These are phyloP conservation scores for Phlegmacium glaucopus DNA, from an alignment of 768 basidiomycete species.

Conservation along the genomic window DNA sequence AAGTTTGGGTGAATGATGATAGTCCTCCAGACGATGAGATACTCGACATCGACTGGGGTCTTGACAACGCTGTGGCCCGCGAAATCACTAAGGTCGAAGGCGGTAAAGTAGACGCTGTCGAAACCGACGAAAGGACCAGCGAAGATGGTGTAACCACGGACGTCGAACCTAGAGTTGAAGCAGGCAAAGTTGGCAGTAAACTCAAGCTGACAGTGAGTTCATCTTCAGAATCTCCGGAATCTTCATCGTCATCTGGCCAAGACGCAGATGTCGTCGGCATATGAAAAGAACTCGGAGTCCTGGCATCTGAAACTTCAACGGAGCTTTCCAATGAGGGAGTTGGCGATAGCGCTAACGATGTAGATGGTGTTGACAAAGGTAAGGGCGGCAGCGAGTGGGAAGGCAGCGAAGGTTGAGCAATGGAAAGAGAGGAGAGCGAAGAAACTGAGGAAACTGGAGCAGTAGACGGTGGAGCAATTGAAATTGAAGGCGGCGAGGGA, in stretches of 20 bases:
- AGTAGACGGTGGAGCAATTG: no score
- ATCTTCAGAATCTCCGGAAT: slow-evolving; percentile 11
- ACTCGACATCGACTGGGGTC: slow-evolving; percentile 10
- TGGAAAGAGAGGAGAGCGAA: no score
- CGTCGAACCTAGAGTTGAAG: slow-evolving; percentile 23
- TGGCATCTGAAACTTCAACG: slow-evolving; percentile 13
- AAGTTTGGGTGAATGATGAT: slow-evolving; percentile 38
- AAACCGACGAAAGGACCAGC: slow-evolving; percentile 21
- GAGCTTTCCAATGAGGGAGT: slow-evolving; percentile 11
- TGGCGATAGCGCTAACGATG: not conserved
- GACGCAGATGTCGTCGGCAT: slow-evolving; percentile 17
- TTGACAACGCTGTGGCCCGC: slow-evolving; percentile 7
- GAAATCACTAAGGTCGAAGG: slow-evolving; percentile 16
- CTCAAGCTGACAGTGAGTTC: slow-evolving; percentile 19
- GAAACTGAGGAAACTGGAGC: no score
- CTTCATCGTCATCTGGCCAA: slow-evolving; percentile 4
- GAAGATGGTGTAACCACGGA: slow-evolving; percentile 31
- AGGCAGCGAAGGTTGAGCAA: not conserved
- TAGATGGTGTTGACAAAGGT: not conserved
- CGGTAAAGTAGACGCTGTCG: slow-evolving; percentile 27
- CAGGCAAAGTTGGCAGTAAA: slow-evolving; percentile 24
- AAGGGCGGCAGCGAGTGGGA: slow-evolving; percentile 10
- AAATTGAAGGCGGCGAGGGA: slow-evolving; percentile 6
- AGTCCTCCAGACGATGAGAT: slow-evolving; percentile 37
- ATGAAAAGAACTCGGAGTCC: slow-evolving; percentile 31